These are phyloP conservation scores for Sporothrix variecibatus DNA, from an alignment of 2,329 filamentous ascomycete genomes.

Conservation along the genomic window DNA sequence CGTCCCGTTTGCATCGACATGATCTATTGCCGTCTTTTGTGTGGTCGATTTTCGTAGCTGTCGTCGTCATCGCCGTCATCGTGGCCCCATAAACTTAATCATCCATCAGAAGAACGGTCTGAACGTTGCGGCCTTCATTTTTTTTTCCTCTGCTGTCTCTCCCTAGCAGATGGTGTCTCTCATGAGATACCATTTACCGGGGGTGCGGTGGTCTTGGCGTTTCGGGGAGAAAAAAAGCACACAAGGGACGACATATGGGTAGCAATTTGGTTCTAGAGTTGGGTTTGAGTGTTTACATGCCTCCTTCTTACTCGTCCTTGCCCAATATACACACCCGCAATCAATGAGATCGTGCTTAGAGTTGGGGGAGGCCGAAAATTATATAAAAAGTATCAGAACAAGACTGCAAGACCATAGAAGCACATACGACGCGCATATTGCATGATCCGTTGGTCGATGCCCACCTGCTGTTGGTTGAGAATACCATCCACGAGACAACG, in stretches of 20 bases:
- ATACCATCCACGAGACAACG: neutral
- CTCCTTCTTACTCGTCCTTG: neutral
- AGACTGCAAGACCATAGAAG: neutral
- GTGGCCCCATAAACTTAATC: neutral
- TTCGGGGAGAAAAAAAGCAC: neutral
- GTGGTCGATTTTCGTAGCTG: neutral
- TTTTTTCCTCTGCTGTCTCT: no score
- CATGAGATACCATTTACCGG: slow-evolving; percentile 13
- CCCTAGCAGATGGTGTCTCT: no score
- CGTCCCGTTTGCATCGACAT: slow-evolving; percentile 1
- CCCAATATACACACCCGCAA: neutral
- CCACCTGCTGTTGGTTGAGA: neutral
- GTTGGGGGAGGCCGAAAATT: slow-evolving; percentile 20
- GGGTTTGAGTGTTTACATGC: neutral
- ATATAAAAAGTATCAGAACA: neutral
- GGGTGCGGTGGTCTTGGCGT: slow-evolving; percentile 14
- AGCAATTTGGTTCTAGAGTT: neutral
- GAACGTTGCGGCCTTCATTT: neutral
- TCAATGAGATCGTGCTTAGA: neutral
- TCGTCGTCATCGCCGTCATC: slow-evolving; percentile 11
- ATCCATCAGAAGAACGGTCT: neutral
- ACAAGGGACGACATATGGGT: neutral
- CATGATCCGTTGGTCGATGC: neutral
- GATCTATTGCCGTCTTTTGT: neutral
- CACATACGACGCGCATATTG: neutral